These are phyloP conservation scores for Tephrocybe rancida DNA, from an alignment of 768 basidiomycete genomes.

Conservation along the genomic window DNA sequence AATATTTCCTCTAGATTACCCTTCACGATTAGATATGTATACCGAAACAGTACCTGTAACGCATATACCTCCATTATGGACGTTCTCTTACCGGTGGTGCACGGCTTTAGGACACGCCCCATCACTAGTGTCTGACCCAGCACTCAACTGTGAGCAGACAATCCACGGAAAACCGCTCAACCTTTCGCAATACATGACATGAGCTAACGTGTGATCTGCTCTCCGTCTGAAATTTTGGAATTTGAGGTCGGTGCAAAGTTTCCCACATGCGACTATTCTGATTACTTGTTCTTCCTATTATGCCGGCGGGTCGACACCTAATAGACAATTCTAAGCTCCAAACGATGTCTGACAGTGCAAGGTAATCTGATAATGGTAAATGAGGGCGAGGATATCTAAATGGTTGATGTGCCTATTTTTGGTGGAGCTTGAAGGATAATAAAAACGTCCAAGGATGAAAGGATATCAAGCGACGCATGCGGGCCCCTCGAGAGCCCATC, in stretches of 20 bases:
- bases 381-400: conserved; percentile 3
- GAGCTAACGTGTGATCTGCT: too few relatives aligned
- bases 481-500: conserved; percentile 24
- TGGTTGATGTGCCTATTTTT: conserved; percentile 1
- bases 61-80: conserved; percentile 5
- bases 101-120: too few relatives aligned
- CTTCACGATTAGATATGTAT: conserved; percentile 17
- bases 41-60: conserved; percentile 13
- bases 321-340: background rate
- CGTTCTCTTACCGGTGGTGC: background rate
- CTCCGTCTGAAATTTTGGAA: too few relatives aligned
- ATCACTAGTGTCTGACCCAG: too few relatives aligned
- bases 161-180: too few relatives aligned
- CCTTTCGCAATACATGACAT: too few relatives aligned
- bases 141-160: too few relatives aligned
- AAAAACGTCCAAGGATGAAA: conserved; percentile 4
- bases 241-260: too few relatives aligned
- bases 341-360: conserved; percentile 9
- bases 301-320: background rate
- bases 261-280: background rate
- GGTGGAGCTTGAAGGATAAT: conserved; percentile 3
- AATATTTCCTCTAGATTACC: conserved; percentile 66
- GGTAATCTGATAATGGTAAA: conserved; percentile 5
- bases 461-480: conserved; percentile 11
- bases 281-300: background rate